Conservation (phyloP, 1,139 yeast genomes). For the Martiniozyma asiatica region DNA sequence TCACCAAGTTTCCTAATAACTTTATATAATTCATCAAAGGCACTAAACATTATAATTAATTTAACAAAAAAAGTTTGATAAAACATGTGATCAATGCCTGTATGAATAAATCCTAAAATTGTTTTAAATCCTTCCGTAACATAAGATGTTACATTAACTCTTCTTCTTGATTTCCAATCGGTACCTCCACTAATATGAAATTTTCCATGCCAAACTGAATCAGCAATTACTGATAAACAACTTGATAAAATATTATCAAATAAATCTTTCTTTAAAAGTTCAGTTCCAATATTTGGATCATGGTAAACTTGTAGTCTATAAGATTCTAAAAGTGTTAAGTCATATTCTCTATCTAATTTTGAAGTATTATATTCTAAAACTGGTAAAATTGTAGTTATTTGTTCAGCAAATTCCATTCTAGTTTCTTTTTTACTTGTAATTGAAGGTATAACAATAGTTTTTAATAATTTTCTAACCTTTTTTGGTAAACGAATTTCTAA, state of each 20-base stretch:
- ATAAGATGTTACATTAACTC: conserved; percentile 4
- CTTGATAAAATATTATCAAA: conserved; percentile 29
- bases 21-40: conserved; percentile 47
- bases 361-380: conserved; percentile 36
- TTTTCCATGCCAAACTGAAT: conserved; percentile 6
- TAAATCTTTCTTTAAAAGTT: conserved; percentile 28
- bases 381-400: conserved; percentile 45
- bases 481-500: conserved; percentile 50
- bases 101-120: conserved; percentile 15
- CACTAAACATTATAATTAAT: conserved; percentile 12
- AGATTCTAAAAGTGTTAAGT: conserved; percentile 39
- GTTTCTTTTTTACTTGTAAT: conserved; percentile 35
- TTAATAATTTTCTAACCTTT: conserved; percentile 32
- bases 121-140: conserved; percentile 15
- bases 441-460: conserved; percentile 39
- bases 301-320: conserved; percentile 44
- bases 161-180: conserved; percentile 7
- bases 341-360: conserved; percentile 53
- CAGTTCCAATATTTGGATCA: conserved; percentile 22
- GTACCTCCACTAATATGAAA: conserved; percentile 1
- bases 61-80: conserved; percentile 11
- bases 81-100: conserved; percentile 13
- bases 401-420: conserved; percentile 39
- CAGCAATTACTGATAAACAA: conserved; percentile 9
- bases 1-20: conserved; percentile 51